A percentile compares a stretch with the other conserved stretches of the same genome.
phyloP scores from a whole-genome alignment of 148 eudicot species.

The Silene conica region DNA sequence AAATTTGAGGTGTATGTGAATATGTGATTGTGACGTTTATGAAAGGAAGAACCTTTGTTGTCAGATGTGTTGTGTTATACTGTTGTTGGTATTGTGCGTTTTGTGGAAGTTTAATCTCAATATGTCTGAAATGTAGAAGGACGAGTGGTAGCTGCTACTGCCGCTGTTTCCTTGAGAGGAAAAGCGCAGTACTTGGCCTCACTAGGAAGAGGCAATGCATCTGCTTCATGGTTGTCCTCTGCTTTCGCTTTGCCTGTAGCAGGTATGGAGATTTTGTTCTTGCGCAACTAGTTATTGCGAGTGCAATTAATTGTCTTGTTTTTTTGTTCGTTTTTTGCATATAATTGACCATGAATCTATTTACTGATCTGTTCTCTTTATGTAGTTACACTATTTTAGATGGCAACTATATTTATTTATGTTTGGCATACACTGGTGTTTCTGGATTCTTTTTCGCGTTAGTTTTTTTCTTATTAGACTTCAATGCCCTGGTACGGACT shows the following conservation, averaged over 20 bases:
- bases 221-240: slow-evolving; percentile 57
- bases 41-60: background rate
- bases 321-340: background rate
- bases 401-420: no score
- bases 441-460: no score
- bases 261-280: slow-evolving; percentile 36
- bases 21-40: background rate
- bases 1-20: background rate
- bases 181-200: slow-evolving; percentile 51
- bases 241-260: slow-evolving; percentile 86
- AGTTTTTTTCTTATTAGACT: no score
- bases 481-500: no score
- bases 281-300: background rate
- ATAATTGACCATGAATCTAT: background rate
- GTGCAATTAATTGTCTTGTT: background rate
- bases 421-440: no score
- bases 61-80: background rate
- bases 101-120: background rate
- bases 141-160: slow-evolving; percentile 54
- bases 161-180: slow-evolving; percentile 67
- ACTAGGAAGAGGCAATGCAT: slow-evolving; percentile 45
- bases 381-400: no score
- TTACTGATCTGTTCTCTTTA: no score
- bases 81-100: background rate
- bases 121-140: slow-evolving; percentile 48